Conservation (phyloP, 306 rosid genomes). For the Citrullus colocynthis region DNA sequence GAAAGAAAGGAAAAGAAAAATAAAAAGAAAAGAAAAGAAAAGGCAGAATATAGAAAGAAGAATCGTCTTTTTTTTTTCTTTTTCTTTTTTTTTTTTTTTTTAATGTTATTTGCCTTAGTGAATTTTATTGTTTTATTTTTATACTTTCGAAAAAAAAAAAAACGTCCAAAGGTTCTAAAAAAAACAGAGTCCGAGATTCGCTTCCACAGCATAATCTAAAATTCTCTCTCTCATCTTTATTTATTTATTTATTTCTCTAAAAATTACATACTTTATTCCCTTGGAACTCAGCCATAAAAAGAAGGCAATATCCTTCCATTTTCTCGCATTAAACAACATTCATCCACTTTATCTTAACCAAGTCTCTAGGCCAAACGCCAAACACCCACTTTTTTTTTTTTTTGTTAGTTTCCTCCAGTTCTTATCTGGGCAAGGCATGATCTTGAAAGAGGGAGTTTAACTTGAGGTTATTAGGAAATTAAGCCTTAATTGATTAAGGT, state of each 20-base stretch:
- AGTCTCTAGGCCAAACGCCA: constrained; percentile 29
- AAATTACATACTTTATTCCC: constrained; percentile 44
- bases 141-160: background rate
- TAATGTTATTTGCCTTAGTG: background rate
- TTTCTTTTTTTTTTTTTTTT: too few relatives aligned
- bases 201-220: background rate
- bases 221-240: background rate
- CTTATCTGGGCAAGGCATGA: constrained; percentile 7
- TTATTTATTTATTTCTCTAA: too few relatives aligned
- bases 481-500: background rate
- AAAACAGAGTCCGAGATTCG: background rate
- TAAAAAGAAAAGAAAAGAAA: background rate
- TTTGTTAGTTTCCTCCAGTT: constrained; percentile 16
- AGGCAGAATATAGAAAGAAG: constrained; percentile 5
- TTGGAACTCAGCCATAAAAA: constrained; percentile 63
- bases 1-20: background rate
- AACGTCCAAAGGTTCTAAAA: background rate
- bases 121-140: background rate
- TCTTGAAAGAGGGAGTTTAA: background rate
- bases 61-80: background rate
- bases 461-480: background rate
- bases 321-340: constrained; percentile 54
- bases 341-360: constrained; percentile 12
- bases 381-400: constrained; percentile 46
- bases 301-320: constrained; percentile 65